Evolutionary conservation across 768 basidiomycete genomes (phyloP).

Genomic region (Suillus lakei): DNA sequence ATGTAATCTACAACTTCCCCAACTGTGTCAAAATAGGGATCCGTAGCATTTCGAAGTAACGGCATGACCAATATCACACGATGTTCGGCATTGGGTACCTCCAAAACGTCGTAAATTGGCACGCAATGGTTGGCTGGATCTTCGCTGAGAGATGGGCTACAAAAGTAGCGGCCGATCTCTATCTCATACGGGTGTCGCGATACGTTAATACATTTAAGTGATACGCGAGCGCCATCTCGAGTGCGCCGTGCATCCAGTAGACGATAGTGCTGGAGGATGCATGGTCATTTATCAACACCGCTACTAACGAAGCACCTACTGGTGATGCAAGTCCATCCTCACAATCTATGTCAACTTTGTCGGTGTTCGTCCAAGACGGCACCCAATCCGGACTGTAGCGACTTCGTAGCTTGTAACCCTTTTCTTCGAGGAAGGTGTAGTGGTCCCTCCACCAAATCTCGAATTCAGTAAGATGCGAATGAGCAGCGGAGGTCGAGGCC

Average conservation of each 20-base stretch:
- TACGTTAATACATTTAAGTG: conserved; percentile 28
- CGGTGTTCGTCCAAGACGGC: conserved; percentile 24
- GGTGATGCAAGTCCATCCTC: neutral
- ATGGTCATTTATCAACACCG: neutral
- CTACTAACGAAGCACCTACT: neutral
- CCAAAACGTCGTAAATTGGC: conserved; percentile 23
- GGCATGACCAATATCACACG: conserved; percentile 29
- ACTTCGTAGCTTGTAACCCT: conserved; percentile 21
- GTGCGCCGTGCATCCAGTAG: conserved; percentile 30
- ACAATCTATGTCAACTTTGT: neutral
- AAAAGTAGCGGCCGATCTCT: conserved; percentile 21
- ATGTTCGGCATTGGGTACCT: conserved; percentile 9
- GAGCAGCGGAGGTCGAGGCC: neutral
- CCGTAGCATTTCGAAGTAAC: conserved; percentile 15
- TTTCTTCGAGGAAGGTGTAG: conserved; percentile 15
- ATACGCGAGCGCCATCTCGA: conserved; percentile 28
- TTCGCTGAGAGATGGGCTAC: neutral
- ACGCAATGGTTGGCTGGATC: conserved; percentile 26
- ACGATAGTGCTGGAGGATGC: neutral
- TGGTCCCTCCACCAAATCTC: conserved; percentile 7
- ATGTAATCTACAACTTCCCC: conserved; percentile 29
- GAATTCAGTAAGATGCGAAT: neutral
- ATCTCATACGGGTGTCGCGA: conserved; percentile 21
- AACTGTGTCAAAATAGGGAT: conserved; percentile 23
- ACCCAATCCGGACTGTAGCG: conserved; percentile 23